Conservation (phyloP, 257 asterid species). For the Nyctanthes arbortristis region DNA sequence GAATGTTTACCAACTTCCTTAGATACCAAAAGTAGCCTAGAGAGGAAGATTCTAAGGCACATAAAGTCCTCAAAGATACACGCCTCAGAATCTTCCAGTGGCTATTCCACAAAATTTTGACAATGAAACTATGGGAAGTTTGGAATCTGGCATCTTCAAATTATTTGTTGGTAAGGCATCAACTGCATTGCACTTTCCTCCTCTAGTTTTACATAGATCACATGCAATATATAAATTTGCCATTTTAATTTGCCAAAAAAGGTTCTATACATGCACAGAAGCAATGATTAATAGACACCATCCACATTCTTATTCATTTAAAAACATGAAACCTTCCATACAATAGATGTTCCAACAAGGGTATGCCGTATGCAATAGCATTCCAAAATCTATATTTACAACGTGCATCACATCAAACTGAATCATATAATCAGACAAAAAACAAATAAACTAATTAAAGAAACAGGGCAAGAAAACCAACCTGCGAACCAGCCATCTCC, state of each 20-base stretch:
- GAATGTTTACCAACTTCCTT: background rate
- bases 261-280: background rate
- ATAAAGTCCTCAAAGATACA: background rate
- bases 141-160: too few relatives aligned
- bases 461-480: constrained; percentile 27
- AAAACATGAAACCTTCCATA: background rate
- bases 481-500: constrained; percentile 97
- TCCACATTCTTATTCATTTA: constrained; percentile 1
- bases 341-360: background rate
- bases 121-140: background rate
- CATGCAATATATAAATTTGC: background rate
- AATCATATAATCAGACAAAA: background rate
- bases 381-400: constrained; percentile 10
- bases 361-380: too few relatives aligned
- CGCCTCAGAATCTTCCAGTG: background rate
- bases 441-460: constrained; percentile 7
- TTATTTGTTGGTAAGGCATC: background rate
- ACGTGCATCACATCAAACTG: background rate
- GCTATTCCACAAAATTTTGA: background rate
- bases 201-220: background rate
- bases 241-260: background rate
- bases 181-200: background rate
- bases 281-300: background rate
- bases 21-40: background rate
- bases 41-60: background rate